Conservation (phyloP, 345 rosid species). For the Salix suchowensis region DNA sequence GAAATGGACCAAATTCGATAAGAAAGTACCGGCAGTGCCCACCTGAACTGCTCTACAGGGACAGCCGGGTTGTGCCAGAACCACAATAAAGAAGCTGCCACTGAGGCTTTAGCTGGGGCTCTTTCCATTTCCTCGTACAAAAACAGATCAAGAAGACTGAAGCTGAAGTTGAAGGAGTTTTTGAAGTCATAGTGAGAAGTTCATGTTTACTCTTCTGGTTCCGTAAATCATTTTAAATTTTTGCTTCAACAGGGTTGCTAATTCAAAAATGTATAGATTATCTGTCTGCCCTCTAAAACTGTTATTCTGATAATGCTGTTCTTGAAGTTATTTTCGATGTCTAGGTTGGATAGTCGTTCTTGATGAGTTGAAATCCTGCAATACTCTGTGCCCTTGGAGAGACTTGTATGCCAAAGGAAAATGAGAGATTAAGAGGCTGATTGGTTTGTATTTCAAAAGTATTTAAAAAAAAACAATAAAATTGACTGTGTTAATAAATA, state of each 20-base stretch:
- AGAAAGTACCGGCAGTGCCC: constrained; percentile 18
- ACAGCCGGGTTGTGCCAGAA: constrained; percentile 16
- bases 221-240: neutral
- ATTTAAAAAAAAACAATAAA: too few species aligned
- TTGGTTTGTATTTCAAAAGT: too few species aligned
- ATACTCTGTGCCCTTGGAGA: neutral
- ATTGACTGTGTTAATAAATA: too few species aligned
- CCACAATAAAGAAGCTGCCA: constrained; percentile 33
- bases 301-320: neutral
- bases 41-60: neutral
- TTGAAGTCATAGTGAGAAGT: constrained; percentile 23
- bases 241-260: neutral
- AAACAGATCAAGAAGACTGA: constrained; percentile 15
- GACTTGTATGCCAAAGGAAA: neutral
- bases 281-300: neutral
- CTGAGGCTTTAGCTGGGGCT: constrained; percentile 49
- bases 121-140: constrained; percentile 23
- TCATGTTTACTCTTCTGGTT: neutral
- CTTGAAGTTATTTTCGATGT: neutral
- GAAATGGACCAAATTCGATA: constrained; percentile 43
- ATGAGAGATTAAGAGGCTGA: neutral
- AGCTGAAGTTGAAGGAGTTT: constrained; percentile 14
- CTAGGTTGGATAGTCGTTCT: neutral
- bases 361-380: neutral
- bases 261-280: neutral